Conservation (phyloP, 306 rosid species). For the Acacia melanoxylon region DNA sequence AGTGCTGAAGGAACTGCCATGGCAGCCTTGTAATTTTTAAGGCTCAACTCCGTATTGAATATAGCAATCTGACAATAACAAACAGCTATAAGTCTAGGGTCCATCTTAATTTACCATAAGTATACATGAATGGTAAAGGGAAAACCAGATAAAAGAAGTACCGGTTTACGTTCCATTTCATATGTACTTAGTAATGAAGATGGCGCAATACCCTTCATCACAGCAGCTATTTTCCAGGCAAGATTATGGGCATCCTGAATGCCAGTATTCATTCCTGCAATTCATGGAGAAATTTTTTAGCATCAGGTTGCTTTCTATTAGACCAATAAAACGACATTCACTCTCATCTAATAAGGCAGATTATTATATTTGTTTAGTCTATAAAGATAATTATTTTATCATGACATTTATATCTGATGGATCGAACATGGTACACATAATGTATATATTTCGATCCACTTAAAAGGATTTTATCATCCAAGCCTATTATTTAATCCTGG, state of each 20-base stretch:
- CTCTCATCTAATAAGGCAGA: constrained; percentile 11
- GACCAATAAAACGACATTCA: neutral
- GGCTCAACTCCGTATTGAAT: constrained; percentile 78
- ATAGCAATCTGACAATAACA: constrained; percentile 64
- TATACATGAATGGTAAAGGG: neutral
- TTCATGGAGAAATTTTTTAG: constrained; percentile 15
- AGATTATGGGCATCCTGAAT: constrained; percentile 96
- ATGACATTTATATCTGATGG: neutral
- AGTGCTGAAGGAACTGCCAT: constrained; percentile 94
- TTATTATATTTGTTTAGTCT: too few species aligned
- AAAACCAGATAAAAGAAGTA: constrained; percentile 43
- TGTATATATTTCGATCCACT: neutral
- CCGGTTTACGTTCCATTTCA: constrained; percentile 86
- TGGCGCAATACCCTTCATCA: constrained; percentile 78
- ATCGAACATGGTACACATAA: neutral
- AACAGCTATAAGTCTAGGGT: constrained; percentile 20
- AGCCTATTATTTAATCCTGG: neutral
- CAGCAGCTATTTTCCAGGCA: constrained; percentile 94
- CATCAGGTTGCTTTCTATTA: constrained; percentile 22
- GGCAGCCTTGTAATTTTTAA: constrained; percentile 87
- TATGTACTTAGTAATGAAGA: constrained; percentile 70
- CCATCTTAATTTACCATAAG: constrained; percentile 23
- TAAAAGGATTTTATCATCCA: neutral
- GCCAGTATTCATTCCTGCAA: constrained; percentile 98
- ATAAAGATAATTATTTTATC: neutral